Evolutionary conservation across 371 early-diverging fungal genomes (phyloP).

Genomic region (Haplosporangium sp.): DNA sequence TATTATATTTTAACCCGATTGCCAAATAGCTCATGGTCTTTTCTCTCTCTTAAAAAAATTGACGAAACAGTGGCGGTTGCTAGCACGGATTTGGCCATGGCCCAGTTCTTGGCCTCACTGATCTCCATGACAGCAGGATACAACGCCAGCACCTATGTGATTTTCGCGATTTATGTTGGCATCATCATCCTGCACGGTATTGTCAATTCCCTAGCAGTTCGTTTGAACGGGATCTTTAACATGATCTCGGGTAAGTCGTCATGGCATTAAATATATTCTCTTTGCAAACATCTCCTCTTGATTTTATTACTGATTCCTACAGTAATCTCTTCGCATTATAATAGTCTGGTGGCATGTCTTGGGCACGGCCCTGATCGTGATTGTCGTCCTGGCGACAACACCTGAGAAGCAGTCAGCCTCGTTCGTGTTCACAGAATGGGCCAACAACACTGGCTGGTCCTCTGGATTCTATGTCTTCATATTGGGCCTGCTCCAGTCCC

Average conservation of each 20-base stretch:
- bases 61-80: constrained; percentile 57
- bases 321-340: constrained; percentile 34
- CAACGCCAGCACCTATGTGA: constrained; percentile 55
- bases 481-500: constrained; percentile 60
- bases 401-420: constrained; percentile 54
- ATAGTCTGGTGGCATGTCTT: constrained; percentile 68
- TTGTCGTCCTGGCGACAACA: constrained; percentile 57
- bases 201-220: constrained; percentile 63
- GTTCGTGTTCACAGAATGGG: constrained; percentile 60
- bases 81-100: constrained; percentile 64
- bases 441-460: constrained; percentile 58
- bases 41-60: not conserved
- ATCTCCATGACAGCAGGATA: constrained; percentile 57
- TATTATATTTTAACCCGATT: not conserved
- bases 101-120: constrained; percentile 61
- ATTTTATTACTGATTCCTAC: constrained; percentile 6
- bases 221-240: constrained; percentile 63
- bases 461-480: constrained; percentile 63
- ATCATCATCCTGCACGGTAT: constrained; percentile 65
- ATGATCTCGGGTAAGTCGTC: constrained; percentile 35
- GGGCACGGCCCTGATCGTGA: constrained; percentile 63
- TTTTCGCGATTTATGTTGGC: constrained; percentile 63
- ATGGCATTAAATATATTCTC: no score
- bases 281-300: constrained; percentile 15
- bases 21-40: not conserved